Evolutionary conservation across 441 rosid genomes (phyloP).

Genomic region (Rhodomyrtus psidioides): DNA sequence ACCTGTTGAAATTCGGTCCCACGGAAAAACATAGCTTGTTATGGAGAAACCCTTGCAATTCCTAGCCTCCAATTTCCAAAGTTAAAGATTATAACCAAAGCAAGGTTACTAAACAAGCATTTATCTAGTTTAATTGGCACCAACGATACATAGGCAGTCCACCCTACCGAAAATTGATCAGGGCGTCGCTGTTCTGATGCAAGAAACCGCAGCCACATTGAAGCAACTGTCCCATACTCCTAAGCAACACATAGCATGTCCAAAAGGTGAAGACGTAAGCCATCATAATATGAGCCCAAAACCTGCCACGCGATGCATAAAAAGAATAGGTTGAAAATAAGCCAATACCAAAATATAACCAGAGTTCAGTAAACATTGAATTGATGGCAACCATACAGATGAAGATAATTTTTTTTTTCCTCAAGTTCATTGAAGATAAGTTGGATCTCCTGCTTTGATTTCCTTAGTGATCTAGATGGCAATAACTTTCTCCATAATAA

Average conservation of each 20-base stretch:
- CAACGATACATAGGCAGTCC: neutral
- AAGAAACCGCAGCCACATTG: conserved; percentile 82
- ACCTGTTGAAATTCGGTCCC: conserved; percentile 34
- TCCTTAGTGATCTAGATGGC: neutral
- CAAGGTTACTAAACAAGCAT: too few species aligned
- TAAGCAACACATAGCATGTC: conserved; percentile 71
- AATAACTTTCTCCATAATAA: neutral
- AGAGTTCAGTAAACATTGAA: neutral
- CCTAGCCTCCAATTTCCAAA: too few species aligned
- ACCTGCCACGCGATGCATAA: conserved; percentile 21
- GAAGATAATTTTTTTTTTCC: neutral
- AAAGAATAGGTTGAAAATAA: neutral
- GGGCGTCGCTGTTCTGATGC: conserved; percentile 76
- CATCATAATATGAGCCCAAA: conserved; percentile 73
- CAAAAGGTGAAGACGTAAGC: conserved; percentile 86
- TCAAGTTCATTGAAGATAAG: neutral
- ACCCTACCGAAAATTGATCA: conserved; percentile 79
- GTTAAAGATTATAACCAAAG: too few species aligned
- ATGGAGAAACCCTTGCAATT: neutral
- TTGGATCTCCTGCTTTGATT: neutral
- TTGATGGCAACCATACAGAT: neutral
- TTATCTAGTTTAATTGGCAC: neutral
- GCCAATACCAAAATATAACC: neutral
- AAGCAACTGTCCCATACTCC: conserved; percentile 72
- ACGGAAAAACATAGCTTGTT: neutral